Evolutionary conservation across 176 grass and related monocot species (phyloP).

Genomic region (Tuctoria greenei): DNA sequence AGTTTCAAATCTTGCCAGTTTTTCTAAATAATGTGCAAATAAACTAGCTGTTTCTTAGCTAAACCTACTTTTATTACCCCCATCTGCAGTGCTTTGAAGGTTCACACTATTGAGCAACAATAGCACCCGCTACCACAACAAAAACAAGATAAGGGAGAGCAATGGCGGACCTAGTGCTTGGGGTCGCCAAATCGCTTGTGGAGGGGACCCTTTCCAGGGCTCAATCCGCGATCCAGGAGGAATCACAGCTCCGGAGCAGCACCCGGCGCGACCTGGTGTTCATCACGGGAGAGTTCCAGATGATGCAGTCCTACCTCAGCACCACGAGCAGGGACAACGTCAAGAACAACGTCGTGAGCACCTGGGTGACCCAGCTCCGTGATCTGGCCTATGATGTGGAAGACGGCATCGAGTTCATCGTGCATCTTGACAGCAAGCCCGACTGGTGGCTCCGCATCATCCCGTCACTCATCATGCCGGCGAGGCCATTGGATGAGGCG

Average conservation of each 20-base stretch:
- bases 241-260: neutral
- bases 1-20: no score
- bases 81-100: no score
- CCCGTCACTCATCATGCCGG: neutral
- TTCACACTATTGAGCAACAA: no score
- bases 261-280: neutral
- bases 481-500: neutral
- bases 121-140: no score
- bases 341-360: neutral
- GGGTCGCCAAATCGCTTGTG: neutral
- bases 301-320: neutral
- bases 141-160: no score
- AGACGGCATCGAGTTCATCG: neutral
- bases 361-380: neutral
- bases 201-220: neutral
- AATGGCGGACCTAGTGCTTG: neutral
- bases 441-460: neutral
- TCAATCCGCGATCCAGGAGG: neutral
- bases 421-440: neutral
- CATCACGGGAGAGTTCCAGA: neutral
- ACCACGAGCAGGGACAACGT: no score
- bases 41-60: no score
- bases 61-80: no score
- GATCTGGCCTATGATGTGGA: neutral
- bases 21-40: no score